Percentiles rank a stretch among this genome's conserved stretches.
Evolutionary conservation across 2,329 filamentous ascomycete genomes (phyloP).

Genomic region (Metarhizium album): DNA sequence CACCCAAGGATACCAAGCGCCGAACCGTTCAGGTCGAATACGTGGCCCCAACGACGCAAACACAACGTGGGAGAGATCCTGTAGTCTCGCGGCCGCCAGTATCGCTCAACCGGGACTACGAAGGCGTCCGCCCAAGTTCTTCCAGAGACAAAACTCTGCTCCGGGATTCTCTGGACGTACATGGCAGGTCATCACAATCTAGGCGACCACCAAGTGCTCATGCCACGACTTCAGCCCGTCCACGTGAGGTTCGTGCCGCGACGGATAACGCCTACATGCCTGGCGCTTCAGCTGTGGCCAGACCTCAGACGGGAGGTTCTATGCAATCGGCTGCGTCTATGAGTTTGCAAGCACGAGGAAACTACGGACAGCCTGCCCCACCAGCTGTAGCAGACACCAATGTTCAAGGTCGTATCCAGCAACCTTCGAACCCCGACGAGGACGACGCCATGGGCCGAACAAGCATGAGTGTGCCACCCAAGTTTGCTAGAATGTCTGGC

Average conservation of each 20-base stretch:
- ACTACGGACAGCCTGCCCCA: slow-evolving; percentile 77
- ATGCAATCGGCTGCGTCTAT: slow-evolving; percentile 60
- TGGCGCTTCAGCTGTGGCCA: slow-evolving; percentile 31
- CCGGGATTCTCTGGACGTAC: slow-evolving; percentile 42
- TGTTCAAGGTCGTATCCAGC: slow-evolving; percentile 80
- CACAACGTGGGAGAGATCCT: slow-evolving; percentile 51
- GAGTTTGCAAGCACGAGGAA: slow-evolving; percentile 50
- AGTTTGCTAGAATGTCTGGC: slow-evolving; percentile 47
- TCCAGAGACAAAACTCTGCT: slow-evolving; percentile 48
- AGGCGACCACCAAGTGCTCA: slow-evolving; percentile 39
- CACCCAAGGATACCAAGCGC: slow-evolving; percentile 79
- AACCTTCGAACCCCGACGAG: slow-evolving; percentile 52
- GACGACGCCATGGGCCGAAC: slow-evolving; percentile 59
- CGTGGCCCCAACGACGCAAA: slow-evolving; percentile 81
- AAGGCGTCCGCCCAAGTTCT: slow-evolving; percentile 16
- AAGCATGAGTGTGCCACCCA: slow-evolving; percentile 48
- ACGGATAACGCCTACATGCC: slow-evolving; percentile 33
- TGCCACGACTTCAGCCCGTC: slow-evolving; percentile 17
- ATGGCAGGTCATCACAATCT: slow-evolving; percentile 25
- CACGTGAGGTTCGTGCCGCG: slow-evolving; percentile 26
- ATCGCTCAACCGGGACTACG: slow-evolving; percentile 32
- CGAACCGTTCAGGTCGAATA: slow-evolving; percentile 97
- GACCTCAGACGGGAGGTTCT: slow-evolving; percentile 75
- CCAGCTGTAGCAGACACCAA: slow-evolving; percentile 83
- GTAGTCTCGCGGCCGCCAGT: slow-evolving; percentile 16